These are phyloP conservation scores for Kluyveromyces lactis DNA, from an alignment of 805 yeast species.

Conservation along the genomic window DNA sequence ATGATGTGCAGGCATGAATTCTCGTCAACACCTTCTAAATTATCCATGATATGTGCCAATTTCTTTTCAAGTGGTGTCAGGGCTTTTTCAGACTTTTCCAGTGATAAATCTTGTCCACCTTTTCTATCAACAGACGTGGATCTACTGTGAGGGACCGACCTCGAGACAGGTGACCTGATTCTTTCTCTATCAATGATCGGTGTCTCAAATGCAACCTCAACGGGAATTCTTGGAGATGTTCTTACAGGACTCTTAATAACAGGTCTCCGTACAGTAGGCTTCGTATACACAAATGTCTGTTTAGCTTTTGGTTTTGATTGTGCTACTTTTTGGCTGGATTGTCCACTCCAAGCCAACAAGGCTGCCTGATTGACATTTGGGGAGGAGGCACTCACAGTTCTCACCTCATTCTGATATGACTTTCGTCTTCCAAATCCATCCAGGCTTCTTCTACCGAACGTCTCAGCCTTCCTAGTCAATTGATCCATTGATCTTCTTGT, in stretches of 20 bases:
- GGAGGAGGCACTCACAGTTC: conserved; percentile 5
- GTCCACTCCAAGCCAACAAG: conserved; percentile 17
- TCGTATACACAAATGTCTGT: conserved; percentile 14
- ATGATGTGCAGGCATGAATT: conserved; percentile 74
- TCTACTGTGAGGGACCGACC: not conserved
- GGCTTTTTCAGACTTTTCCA: conserved; percentile 1
- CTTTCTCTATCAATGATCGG: not conserved
- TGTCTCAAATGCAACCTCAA: conserved; percentile 1
- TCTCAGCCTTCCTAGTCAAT: conserved; percentile 6
- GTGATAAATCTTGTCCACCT: not conserved
- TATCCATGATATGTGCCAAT: conserved; percentile 21
- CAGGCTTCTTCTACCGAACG: conserved; percentile 11
- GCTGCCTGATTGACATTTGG: conserved; percentile 18
- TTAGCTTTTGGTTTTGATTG: conserved; percentile 2
- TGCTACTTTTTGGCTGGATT: conserved; percentile 1
- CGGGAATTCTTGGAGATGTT: conserved; percentile 1
- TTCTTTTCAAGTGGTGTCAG: conserved; percentile 6
- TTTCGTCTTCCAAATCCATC: conserved; percentile 8
- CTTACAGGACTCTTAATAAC: conserved; percentile 13
- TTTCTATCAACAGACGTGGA: not conserved
- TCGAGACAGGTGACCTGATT: not conserved
- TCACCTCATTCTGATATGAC: not conserved
- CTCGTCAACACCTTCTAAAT: conserved; percentile 63
- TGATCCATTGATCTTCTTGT: conserved; percentile 7
- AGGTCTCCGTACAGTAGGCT: conserved; percentile 17